These are phyloP conservation scores for Cordyceps cicadae DNA, from an alignment of 2,329 filamentous ascomycete species.

Conservation along the genomic window DNA sequence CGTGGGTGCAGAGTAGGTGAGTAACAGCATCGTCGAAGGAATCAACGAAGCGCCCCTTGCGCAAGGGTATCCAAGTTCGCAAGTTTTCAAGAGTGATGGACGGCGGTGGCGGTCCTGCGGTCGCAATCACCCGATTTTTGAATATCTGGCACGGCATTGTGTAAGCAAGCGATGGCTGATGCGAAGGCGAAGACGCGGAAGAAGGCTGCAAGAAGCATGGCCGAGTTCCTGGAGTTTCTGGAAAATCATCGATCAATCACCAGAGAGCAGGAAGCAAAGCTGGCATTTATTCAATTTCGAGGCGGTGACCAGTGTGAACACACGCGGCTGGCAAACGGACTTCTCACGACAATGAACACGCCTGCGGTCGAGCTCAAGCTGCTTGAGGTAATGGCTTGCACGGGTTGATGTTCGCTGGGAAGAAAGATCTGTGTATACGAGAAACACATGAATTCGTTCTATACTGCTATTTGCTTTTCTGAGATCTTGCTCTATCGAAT, in stretches of 20 bases:
- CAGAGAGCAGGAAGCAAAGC: neutral
- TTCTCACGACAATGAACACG: neutral
- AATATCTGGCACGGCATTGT: conserved; percentile 37
- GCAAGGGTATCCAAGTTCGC: conserved; percentile 53
- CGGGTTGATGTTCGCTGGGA: no score
- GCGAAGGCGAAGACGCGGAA: neutral
- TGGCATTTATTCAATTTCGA: neutral
- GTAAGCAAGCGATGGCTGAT: neutral
- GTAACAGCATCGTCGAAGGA: conserved; percentile 51
- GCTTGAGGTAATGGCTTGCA: neutral
- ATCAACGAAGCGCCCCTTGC: conserved; percentile 50
- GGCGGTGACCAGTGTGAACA: neutral
- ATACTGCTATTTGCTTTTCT: neutral
- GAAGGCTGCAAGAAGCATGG: neutral
- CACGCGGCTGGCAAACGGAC: neutral
- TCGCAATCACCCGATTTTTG: conserved; percentile 43
- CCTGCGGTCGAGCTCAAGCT: no score
- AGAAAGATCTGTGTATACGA: neutral
- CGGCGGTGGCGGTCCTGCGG: conserved; percentile 49
- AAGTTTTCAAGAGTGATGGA: conserved; percentile 47
- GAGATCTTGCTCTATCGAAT: conserved; percentile 32
- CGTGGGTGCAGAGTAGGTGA: conserved; percentile 60
- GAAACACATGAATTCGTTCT: neutral
- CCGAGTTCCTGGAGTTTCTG: no score
- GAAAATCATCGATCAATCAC: neutral